phyloP scores from a whole-genome alignment of 2,329 filamentous ascomycete genomes.

The Diaporthe humulicola region DNA sequence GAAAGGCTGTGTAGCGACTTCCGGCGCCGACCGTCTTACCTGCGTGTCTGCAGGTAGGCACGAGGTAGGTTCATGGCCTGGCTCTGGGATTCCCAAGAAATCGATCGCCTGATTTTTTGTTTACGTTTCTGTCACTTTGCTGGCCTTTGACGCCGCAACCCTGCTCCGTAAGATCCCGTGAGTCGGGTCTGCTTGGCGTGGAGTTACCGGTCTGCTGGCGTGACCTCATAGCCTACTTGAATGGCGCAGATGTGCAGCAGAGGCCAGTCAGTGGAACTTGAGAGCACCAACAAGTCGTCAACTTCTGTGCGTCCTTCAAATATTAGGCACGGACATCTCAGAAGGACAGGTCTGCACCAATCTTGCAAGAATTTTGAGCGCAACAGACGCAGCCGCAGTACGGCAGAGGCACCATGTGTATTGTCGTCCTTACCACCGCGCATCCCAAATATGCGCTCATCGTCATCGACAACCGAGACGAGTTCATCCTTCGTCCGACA shows the following conservation, averaged over 20 bases:
- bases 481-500: conserved; percentile 75
- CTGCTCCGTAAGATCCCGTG: conserved; percentile 25
- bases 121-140: not conserved
- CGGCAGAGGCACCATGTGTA: conserved; percentile 72
- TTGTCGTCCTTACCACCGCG: conserved; percentile 80
- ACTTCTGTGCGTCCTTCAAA: not conserved
- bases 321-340: not conserved
- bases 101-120: not conserved
- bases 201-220: conserved; percentile 7
- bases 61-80: not conserved
- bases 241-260: not conserved
- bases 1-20: not conserved
- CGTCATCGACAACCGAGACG: conserved; percentile 83
- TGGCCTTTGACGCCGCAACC: conserved; percentile 1
- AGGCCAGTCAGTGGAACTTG: not conserved
- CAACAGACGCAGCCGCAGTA: conserved; percentile 17
- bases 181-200: conserved; percentile 28
- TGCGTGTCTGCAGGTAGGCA: not conserved
- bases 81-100: not conserved
- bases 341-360: not conserved
- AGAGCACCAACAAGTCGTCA: not conserved
- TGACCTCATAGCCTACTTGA: conserved; percentile 21
- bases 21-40: not conserved
- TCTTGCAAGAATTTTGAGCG: not conserved
- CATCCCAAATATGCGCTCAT: conserved; percentile 83